Base-by-base conservation (phyloP, 306 rosid species). In the Gastrolobium villosum region DNA sequence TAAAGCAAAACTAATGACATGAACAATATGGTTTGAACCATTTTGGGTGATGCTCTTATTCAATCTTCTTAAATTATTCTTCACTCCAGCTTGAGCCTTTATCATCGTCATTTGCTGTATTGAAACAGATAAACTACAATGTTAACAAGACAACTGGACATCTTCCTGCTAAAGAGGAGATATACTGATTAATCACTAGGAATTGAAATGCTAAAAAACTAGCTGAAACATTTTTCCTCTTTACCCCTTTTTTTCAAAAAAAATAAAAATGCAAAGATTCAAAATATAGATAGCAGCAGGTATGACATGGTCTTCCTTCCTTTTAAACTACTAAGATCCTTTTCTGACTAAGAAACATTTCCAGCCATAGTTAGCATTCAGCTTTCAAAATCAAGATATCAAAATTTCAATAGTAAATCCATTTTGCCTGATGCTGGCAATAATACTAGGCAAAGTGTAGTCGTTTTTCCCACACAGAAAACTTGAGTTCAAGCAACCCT, bases 31-130 rank as follows among this genome's bases (percentile, higher is more conserved):
- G 77, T 77, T 92, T 36, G 95, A 83, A 52, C 99, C 99, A 69
- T 73, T 89, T 75, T 88, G 90, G 81, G 92, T 74, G 49, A 93
- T 87, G 82, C 91, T 90, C 86, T 79, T 89, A 91, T 94, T 94
- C 89, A 94, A 86, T 89, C 96, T 89, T 82, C 97, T 88, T 28
- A 94, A 65, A 46, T 89, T 94, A 82, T 91, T 92, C 93, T 92
- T 94, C 81, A 94, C 92, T 71, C 97, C 97, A 11, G 91, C 97
- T 75, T 92, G 97, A 74, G 95, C 99, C 85, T 89, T 94, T 14
- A 84, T 87, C 84, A 94, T 68, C 30, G 93, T 88, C 89, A 88
- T 76, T 89, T 94, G 94, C 97, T 92, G 88, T 14, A 79, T 79
- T 8, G 60, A 49, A 88, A 74, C 20, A 68, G 61, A 83, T 28